Evolutionary conservation across 305 asterid genomes (phyloP), one percentile per base, ranked within the genome.

Genomic region (Andrographis paniculata): DNA sequence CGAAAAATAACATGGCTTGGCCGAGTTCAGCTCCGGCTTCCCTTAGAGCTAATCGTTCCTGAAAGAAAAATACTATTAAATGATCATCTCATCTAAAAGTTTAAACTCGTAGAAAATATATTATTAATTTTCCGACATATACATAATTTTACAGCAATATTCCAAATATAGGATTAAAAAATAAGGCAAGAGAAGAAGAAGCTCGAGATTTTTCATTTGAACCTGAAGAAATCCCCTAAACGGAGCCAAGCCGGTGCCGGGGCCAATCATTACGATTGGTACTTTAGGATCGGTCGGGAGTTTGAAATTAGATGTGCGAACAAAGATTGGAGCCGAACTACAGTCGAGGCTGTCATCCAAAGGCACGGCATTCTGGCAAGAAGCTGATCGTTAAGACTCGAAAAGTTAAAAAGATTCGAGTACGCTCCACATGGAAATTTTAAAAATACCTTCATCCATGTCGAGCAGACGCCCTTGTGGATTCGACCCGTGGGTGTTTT

Each of bases 161-260:
- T n/a, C n/a, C n/a, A n/a, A n/a, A n/a, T n/a, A n/a, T n/a, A n/a
- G n/a, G n/a, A n/a, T n/a, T n/a, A n/a, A n/a, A n/a, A n/a, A n/a
- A n/a, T n/a, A n/a, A n/a, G n/a, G n/a, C n/a, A n/a, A n/a, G n/a
- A n/a, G n/a, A n/a, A n/a, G n/a, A n/a, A n/a, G n/a, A n/a, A n/a
- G n/a, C n/a, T n/a, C n/a, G n/a, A n/a, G n/a, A n/a, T n/a, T n/a
- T n/a, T n/a, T n/a, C n/a, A n/a, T n/a, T n/a, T n/a, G n/a, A n/a
- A 87, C 97, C 97, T 88, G 99, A 62, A 92, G 94, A 67, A 92
- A 92, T 44, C 99, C 99, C 56, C 99, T 79, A 55, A 92, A 87
- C 17, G 99, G 99, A 59, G 99, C 99, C 64, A 92, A 68, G 12
- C 99, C 99, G 28, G 99, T 92, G 48, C 99, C 99, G 42, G 99